phyloP scores from a whole-genome alignment of 176 grass and related monocot species.

The Triticum turgidum region DNA sequence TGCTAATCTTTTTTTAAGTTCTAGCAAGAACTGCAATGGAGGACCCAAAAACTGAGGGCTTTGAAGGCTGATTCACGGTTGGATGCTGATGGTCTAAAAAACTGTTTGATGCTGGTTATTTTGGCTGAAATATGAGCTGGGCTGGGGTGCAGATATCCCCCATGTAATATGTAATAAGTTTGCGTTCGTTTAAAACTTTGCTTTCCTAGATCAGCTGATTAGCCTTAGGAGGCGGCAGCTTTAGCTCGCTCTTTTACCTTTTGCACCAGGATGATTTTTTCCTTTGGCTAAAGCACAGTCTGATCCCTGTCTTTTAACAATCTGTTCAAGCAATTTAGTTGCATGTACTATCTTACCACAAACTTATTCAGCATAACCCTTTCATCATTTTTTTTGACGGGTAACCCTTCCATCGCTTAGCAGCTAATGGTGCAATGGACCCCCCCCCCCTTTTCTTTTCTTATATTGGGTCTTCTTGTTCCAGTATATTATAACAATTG shows the following conservation, averaged over 20 bases:
- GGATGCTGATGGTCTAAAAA: too few relatives aligned
- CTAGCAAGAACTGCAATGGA: not conserved
- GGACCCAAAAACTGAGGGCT: too few relatives aligned
- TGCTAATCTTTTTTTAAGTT: not conserved
- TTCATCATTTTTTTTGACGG: not conserved
- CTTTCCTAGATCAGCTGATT: too few relatives aligned
- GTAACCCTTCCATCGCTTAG: not conserved
- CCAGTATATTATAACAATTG: not conserved
- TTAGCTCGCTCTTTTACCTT: too few relatives aligned
- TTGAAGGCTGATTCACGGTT: too few relatives aligned
- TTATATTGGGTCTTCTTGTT: not conserved
- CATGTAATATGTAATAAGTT: too few relatives aligned
- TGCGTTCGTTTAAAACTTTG: too few relatives aligned
- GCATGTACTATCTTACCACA: not conserved
- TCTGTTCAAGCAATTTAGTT: conserved; percentile 4
- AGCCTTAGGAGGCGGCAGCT: too few relatives aligned
- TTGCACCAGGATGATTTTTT: not conserved
- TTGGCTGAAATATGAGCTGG: too few relatives aligned
- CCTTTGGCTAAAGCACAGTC: conserved; percentile 8
- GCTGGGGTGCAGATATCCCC: too few relatives aligned
- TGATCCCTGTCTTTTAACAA: not conserved
- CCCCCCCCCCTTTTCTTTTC: not conserved
- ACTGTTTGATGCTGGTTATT: too few relatives aligned
- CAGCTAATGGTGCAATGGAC: not conserved
- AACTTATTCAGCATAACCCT: not conserved